Evolutionary conservation across 139 green algal genomes (phyloP).

Genomic region (Coccomyxa sp.): DNA sequence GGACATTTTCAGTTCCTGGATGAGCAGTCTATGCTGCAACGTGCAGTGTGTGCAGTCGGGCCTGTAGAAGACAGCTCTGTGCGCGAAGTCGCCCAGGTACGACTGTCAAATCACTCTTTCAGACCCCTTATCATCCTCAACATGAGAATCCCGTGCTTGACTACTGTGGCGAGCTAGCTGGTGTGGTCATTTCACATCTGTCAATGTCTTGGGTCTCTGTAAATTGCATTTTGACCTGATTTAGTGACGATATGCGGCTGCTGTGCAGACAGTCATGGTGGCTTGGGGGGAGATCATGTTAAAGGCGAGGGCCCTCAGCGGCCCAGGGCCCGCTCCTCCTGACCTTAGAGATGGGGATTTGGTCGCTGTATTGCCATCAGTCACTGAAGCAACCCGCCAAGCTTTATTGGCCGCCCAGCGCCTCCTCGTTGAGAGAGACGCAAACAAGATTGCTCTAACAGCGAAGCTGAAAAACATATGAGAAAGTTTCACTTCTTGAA

Average conservation of each 20-base stretch:
- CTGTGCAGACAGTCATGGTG: conserved; percentile 58
- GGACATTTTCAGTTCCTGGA: conserved; percentile 82
- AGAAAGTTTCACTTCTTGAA: too few species aligned
- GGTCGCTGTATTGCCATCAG: too few species aligned
- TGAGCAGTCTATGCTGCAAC: conserved; percentile 31
- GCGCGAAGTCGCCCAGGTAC: conserved; percentile 28
- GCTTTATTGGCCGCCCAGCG: too few species aligned
- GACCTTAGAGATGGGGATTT: too few species aligned
- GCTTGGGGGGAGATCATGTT: conserved; percentile 69
- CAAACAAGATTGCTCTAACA: too few species aligned
- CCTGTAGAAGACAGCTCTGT: conserved; percentile 32
- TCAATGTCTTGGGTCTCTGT: not conserved
- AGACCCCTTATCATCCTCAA: not conserved
- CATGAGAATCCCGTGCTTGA: too few species aligned
- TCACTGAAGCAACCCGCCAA: too few species aligned
- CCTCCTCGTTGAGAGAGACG: too few species aligned
- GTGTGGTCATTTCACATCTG: not conserved
- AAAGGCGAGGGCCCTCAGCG: not conserved
- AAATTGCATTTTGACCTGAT: not conserved
- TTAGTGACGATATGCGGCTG: not conserved
- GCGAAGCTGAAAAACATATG: too few species aligned
- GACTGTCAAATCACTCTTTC: not conserved
- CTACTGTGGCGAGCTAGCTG: not conserved
- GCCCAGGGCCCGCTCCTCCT: not conserved
- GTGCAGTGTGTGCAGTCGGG: conserved; percentile 51